phyloP scores from a whole-genome alignment of 768 basidiomycete genomes.

The Kwoniella sp. region DNA sequence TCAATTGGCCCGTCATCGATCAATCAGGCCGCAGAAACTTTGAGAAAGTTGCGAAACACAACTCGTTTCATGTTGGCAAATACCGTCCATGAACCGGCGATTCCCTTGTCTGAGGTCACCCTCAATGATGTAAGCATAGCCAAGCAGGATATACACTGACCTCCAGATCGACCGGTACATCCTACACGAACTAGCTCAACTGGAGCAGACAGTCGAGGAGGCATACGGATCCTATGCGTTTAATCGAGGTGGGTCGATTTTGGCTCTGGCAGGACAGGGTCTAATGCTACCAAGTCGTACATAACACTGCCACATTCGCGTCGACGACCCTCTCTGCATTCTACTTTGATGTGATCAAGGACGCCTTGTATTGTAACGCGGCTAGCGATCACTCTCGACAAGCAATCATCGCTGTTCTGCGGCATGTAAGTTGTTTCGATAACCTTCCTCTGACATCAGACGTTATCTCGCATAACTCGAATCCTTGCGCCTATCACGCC shows the following conservation, averaged over 20 bases:
- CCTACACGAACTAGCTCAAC: constrained; percentile 71
- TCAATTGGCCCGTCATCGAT: constrained; percentile 75
- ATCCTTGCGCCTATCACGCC: constrained; percentile 82
- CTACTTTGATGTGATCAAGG: constrained; percentile 89
- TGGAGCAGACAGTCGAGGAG: constrained; percentile 65
- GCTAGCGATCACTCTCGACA: constrained; percentile 58
- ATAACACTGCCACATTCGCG: constrained; percentile 67
- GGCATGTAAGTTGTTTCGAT: constrained; percentile 55
- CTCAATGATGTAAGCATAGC: constrained; percentile 9
- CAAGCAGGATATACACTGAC: constrained; percentile 2
- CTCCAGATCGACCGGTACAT: constrained; percentile 77
- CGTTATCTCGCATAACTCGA: constrained; percentile 62
- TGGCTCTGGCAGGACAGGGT: background rate
- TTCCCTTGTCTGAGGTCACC: constrained; percentile 46
- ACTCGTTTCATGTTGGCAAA: constrained; percentile 82
- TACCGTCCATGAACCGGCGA: constrained; percentile 51
- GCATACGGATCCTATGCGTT: constrained; percentile 74
- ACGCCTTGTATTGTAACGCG: constrained; percentile 73
- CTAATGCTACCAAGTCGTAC: constrained; percentile 58
- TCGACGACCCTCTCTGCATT: constrained; percentile 80
- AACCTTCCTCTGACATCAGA: constrained; percentile 51
- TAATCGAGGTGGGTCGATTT: constrained; percentile 61
- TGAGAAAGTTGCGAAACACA: constrained; percentile 81
- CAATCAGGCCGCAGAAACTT: constrained; percentile 65
- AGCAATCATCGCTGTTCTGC: constrained; percentile 66